Evolutionary conservation across 345 rosid species (phyloP), one percentile per base, ranked within the genome.

Genomic region (Dovyalis caffra): DNA sequence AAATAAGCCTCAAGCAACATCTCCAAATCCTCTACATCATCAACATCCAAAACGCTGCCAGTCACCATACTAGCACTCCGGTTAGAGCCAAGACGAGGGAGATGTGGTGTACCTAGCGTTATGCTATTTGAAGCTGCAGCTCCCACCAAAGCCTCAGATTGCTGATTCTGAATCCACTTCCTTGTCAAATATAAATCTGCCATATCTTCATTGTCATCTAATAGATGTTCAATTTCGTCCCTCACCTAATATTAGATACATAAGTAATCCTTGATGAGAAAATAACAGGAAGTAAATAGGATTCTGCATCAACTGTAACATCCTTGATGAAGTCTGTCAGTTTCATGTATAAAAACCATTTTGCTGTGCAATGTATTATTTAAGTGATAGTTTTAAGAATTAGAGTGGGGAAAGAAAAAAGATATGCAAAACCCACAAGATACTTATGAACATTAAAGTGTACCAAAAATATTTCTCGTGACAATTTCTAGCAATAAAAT

Each of bases 1-100:
- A 94, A 94, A 80, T 94, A 94, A 56, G 98, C 96, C 79, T 94
- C 97, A 37, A 94, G 87, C 81, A 94, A 79, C 98, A 90, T 94
- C 79, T 95, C 99, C 71, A 95, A 79, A 76, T 92, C 98, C 79
- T 95, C 94, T 32, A 92, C 99, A 68, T 90, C 97, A 64, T 85
- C 77, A 51, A 83, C 93, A 47, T 86, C 90, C 47, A 71, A 65
- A 74, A 11, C 38, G 76, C 72, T 85, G 83, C 91, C 87, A 11
- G 89, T 86, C 72, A 86, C 76, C 67, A 87, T 60, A 84, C 97
- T 95, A 21, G 77, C 89, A 51, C 95, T 90, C 76, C 89, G 83
- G 80, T 66, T 82, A 72, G 97, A 91, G 79, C 86, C 69, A 49
- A 82, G 75, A 53, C 83, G 87, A 75, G 73, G 84, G 64, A 86